phyloP scores from a whole-genome alignment of 1,139 yeast species.

The Debaryomyces sp. region DNA sequence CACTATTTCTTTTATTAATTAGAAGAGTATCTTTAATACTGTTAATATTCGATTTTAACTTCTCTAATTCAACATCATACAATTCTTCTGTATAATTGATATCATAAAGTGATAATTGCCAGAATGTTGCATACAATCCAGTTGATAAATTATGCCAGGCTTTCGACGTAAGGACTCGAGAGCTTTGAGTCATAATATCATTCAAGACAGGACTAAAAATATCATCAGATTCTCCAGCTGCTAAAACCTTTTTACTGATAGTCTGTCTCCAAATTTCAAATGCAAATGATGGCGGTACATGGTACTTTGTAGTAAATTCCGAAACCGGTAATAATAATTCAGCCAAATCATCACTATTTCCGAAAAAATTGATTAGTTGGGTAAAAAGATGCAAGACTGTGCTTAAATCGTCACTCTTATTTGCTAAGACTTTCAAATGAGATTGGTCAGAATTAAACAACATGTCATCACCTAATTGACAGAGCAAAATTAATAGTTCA shows the following conservation, averaged over 20 bases:
- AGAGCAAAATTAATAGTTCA: conserved; percentile 68
- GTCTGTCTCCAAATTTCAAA: conserved; percentile 77
- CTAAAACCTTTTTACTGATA: conserved; percentile 22
- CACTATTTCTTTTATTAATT: conserved; percentile 31
- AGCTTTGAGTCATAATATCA: conserved; percentile 14
- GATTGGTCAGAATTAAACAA: conserved; percentile 42
- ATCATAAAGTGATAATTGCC: conserved; percentile 80
- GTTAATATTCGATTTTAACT: conserved; percentile 35
- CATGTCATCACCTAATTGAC: conserved; percentile 50
- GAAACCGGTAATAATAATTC: conserved; percentile 46
- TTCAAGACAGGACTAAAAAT: conserved; percentile 24
- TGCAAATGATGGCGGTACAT: conserved; percentile 67
- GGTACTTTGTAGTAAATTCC: conserved; percentile 49
- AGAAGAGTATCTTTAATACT: conserved; percentile 36
- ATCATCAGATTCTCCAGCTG: conserved; percentile 6
- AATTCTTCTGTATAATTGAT: conserved; percentile 55
- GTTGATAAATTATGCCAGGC: conserved; percentile 41
- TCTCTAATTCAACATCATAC: conserved; percentile 53
- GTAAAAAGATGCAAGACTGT: conserved; percentile 66
- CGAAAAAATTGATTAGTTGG: conserved; percentile 59
- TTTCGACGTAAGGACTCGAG: conserved; percentile 10
- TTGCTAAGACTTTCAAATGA: conserved; percentile 74
- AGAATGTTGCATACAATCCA: conserved; percentile 61
- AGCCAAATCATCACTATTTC: conserved; percentile 37
- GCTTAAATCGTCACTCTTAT: conserved; percentile 70